Percentiles rank a stretch among this genome's conserved stretches.
Evolutionary conservation across 164 flowering plant species (phyloP).

Genomic region (Vitis rotundifolia): DNA sequence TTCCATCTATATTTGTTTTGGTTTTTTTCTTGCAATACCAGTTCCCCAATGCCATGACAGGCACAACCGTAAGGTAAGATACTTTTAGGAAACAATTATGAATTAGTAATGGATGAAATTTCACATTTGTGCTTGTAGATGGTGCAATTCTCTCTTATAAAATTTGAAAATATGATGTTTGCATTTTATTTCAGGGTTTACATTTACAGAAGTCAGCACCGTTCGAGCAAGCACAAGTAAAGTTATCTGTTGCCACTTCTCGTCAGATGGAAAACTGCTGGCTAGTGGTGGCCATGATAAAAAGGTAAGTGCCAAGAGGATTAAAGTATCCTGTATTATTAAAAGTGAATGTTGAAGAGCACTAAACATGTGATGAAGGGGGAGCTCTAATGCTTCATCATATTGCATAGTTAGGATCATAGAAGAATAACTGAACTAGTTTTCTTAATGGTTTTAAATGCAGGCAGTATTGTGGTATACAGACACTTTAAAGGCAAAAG

Average conservation of each 20-base stretch:
- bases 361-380: no score
- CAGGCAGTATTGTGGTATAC: constrained; percentile 79
- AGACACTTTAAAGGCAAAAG: constrained; percentile 52
- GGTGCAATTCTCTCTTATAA: no score
- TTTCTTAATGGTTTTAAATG: constrained; percentile 3
- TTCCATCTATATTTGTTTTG: no score
- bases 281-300: constrained; percentile 98
- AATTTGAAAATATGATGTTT: not conserved
- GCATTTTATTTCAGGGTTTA: constrained; percentile 51
- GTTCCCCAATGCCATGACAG: no score
- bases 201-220: constrained; percentile 65
- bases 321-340: not conserved
- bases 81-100: no score
- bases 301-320: constrained; percentile 40
- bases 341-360: no score
- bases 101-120: no score
- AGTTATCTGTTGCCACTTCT: constrained; percentile 89
- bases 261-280: constrained; percentile 94
- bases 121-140: no score
- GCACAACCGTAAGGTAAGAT: no score
- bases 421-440: not conserved
- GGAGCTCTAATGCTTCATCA: no score
- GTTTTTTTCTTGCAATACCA: no score
- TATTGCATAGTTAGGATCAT: no score
- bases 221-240: constrained; percentile 80